phyloP scores from a whole-genome alignment of 495 filamentous ascomycete species.

The Neurospora sp. region DNA sequence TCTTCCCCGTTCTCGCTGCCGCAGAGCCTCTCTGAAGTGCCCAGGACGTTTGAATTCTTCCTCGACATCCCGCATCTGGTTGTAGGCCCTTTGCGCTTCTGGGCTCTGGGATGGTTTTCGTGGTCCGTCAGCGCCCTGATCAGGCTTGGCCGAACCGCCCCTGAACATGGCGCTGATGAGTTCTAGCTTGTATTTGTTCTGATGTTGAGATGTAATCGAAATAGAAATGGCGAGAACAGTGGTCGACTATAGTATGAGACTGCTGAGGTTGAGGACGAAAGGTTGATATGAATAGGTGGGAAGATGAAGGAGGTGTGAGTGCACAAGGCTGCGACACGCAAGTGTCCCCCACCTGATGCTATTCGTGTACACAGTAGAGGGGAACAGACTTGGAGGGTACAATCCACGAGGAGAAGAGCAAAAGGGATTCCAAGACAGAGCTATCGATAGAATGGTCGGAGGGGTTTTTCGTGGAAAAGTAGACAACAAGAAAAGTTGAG shows the following conservation, averaged over 20 bases:
- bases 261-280: background rate
- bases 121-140: background rate
- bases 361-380: background rate
- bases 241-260: background rate
- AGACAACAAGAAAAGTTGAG: background rate
- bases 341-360: background rate
- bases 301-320: background rate
- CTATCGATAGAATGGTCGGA: background rate
- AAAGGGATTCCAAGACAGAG: background rate
- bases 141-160: background rate
- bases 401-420: background rate
- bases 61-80: conserved; percentile 17
- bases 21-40: background rate
- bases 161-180: background rate
- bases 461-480: background rate
- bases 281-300: background rate
- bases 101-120: conserved; percentile 9
- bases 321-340: conserved; percentile 3
- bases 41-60: conserved; percentile 5
- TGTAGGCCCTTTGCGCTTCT: conserved; percentile 28
- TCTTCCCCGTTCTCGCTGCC: background rate
- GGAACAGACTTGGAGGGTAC: background rate
- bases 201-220: background rate
- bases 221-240: background rate
- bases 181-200: background rate